Base-by-base conservation (phyloP, 192 early-diverging fungal genomes). In the Coemansia sp. region DNA sequence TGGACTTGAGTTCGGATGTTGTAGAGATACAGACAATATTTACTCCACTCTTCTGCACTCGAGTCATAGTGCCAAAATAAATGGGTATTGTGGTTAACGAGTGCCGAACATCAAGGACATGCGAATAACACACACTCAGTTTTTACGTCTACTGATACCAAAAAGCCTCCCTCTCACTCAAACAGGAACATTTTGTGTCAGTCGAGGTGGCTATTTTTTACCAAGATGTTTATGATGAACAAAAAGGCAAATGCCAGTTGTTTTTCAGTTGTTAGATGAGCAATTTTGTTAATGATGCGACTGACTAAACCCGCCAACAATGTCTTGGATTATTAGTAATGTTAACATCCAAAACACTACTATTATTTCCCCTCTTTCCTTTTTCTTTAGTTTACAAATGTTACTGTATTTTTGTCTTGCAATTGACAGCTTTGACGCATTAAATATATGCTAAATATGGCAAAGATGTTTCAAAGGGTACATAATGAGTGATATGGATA, bases 331-430 rank as follows among this genome's bases (percentile, higher is more conserved):
- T 54, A 54, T 26, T 12, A 22, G 51, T 19, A 54, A 26, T 54
- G 19, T 54, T 54, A 15, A 8, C 26, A 19, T 15, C 26, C 12
- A 32, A 22, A 1, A 26, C 12, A 13, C 15, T 54, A 54, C 51
- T 54, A 26, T 26, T 54, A 21, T 54, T 12, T 32, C 32, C 32
- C 32, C 32, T 32, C 8, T 32, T 22, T 10, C 57, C n/a, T 16
- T 59, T 41, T 12, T 6, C 4, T 11, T 11, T 1, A 18, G 57
- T 32, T 32, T 32, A 32, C 32, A 32, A 32, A 32, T 32, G 32
- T 59, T 59, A 59, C 57, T 59, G 57, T 59, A 13, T 59, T 59
- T 59, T 40, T 59, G 57, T 59, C 39, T 59, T 59, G 39, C 32
- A 39, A 18, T 39, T 59, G 39, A 19, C 57, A 41, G 26, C 9